Conservation (phyloP, 2,329 filamentous ascomycete genomes). For the Botryotinia convoluta region DNA sequence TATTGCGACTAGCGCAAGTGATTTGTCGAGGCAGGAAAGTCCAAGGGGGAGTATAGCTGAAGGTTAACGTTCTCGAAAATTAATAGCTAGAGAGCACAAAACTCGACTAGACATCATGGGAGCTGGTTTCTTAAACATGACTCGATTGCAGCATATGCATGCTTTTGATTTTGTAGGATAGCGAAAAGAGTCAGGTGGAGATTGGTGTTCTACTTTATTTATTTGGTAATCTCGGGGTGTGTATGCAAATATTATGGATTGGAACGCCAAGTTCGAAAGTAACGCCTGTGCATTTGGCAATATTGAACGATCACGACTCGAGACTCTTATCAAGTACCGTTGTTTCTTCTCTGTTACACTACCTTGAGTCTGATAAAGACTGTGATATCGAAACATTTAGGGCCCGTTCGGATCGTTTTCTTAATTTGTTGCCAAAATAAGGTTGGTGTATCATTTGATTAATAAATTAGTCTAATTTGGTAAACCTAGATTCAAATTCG, state of each 20-base stretch:
- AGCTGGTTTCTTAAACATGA: too few species aligned
- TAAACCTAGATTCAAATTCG: too few species aligned
- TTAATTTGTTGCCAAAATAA: too few species aligned
- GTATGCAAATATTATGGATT: background rate
- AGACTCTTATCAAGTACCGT: background rate
- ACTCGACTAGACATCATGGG: background rate
- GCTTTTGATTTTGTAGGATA: background rate
- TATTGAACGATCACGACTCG: background rate
- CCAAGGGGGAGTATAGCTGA: slow-evolving; percentile 31
- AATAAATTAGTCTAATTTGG: too few species aligned
- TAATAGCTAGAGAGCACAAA: too few species aligned
- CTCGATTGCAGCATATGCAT: background rate
- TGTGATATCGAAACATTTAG: background rate
- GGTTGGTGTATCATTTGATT: too few species aligned
- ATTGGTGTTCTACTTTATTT: background rate
- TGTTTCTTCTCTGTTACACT: background rate
- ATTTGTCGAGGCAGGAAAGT: slow-evolving; percentile 24
- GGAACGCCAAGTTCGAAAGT: background rate
- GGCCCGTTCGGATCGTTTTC: too few species aligned
- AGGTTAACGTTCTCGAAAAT: background rate
- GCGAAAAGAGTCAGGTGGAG: too few species aligned
- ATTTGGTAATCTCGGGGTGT: background rate
- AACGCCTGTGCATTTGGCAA: background rate
- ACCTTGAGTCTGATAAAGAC: background rate
- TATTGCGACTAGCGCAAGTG: slow-evolving; percentile 11